Conservation (phyloP, 176 grass and related monocot species). For the Lolium rigidum region DNA sequence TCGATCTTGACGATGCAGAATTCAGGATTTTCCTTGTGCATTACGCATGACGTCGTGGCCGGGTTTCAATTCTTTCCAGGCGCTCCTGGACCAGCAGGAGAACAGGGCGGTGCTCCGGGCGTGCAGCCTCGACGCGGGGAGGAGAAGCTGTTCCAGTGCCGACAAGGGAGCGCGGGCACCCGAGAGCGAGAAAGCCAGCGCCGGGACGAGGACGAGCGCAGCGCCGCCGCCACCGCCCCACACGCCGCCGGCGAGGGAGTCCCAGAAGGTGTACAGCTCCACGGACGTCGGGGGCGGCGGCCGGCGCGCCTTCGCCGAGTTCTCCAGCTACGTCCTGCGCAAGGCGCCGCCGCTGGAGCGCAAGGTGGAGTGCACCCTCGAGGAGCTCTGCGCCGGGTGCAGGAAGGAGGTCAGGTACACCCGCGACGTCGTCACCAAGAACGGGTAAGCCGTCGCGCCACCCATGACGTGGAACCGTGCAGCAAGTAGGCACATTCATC, state of each 20-base stretch:
- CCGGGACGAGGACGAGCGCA: background rate
- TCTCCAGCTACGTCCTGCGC: constrained; percentile 66
- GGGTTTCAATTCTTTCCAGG: constrained; percentile 39
- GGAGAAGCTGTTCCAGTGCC: background rate
- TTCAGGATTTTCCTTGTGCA: background rate
- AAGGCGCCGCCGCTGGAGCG: constrained; percentile 83
- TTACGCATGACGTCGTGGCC: background rate
- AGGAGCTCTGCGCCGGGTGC: constrained; percentile 89
- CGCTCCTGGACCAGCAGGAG: constrained; percentile 72
- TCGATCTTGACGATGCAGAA: background rate
- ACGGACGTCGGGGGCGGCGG: constrained; percentile 18
- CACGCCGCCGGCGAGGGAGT: constrained; percentile 32
- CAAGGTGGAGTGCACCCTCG: constrained; percentile 86
- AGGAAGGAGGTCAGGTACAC: constrained; percentile 82
- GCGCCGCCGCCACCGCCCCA: background rate
- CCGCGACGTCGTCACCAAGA: constrained; percentile 78
- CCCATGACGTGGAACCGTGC: constrained; percentile 24
- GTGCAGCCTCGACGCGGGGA: background rate
- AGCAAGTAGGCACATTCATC: background rate
- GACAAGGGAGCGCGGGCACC: background rate
- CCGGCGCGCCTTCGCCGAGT: constrained; percentile 57
- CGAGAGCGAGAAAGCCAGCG: constrained; percentile 1
- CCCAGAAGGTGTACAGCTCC: constrained; percentile 54
- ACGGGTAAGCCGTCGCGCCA: constrained; percentile 67
- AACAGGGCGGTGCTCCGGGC: constrained; percentile 47